Conservation (phyloP, 257 asterid species). For the Osmanthus fragrans region DNA sequence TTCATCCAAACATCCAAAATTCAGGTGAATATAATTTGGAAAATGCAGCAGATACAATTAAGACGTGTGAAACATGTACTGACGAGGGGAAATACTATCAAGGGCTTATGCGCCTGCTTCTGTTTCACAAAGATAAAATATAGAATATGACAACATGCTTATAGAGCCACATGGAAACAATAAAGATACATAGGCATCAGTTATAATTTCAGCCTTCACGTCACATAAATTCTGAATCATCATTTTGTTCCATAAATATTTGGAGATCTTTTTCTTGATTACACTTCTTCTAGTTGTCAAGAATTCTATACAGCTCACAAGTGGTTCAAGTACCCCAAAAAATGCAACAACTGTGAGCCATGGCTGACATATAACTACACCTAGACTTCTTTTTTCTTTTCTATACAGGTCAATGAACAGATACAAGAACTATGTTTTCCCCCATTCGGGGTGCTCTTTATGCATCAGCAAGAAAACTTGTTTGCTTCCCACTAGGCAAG, state of each 20-base stretch:
- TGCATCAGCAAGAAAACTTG: neutral
- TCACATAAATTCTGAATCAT: neutral
- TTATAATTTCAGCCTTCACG: slow-evolving; percentile 8
- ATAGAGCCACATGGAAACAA: slow-evolving; percentile 11
- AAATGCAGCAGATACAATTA: neutral
- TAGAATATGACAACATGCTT: neutral
- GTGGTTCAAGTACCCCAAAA: neutral
- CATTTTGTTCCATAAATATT: neutral
- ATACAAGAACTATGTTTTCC: neutral
- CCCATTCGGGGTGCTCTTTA: neutral
- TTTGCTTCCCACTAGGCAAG: neutral
- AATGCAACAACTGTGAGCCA: neutral
- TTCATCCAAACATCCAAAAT: slow-evolving; percentile 19
- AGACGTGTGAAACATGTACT: neutral
- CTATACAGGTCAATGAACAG: neutral
- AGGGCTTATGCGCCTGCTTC: neutral
- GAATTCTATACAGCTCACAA: neutral
- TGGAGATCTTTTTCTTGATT: neutral
- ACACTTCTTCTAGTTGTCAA: neutral
- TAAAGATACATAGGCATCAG: slow-evolving; percentile 12
- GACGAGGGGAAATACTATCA: neutral
- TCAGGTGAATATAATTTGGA: slow-evolving; percentile 9
- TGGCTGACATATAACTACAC: neutral
- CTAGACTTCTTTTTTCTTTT: neutral
- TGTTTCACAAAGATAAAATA: neutral